Percentiles rank a stretch among this genome's conserved stretches.
These are phyloP conservation scores for Fusarium tanahbumbuense DNA, from an alignment of 2,329 filamentous ascomycete species.

Conservation along the genomic window DNA sequence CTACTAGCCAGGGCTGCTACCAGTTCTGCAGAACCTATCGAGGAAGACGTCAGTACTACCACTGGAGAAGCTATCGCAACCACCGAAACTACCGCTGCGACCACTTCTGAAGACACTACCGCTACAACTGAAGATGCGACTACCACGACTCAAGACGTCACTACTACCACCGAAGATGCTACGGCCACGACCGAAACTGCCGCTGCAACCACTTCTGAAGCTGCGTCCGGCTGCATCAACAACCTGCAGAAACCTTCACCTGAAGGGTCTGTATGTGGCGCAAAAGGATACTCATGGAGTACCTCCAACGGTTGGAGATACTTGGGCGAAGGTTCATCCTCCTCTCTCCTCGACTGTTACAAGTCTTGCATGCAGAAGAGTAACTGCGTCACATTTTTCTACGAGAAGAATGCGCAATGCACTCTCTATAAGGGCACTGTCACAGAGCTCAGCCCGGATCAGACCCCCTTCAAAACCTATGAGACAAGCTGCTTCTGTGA, in stretches of 20 bases:
- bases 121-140: background rate
- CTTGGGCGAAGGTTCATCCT: background rate
- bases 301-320: background rate
- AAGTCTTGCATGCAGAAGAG: background rate
- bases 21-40: background rate
- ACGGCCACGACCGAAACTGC: background rate
- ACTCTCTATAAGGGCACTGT: background rate
- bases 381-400: background rate
- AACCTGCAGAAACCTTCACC: background rate
- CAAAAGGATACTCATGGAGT: accelerated
- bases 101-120: background rate
- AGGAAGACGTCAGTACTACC: background rate
- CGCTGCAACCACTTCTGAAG: background rate
- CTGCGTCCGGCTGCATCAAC: background rate
- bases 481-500: slow-evolving; percentile 14
- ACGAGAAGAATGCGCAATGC: background rate
- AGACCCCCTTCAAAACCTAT: background rate
- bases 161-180: background rate
- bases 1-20: background rate
- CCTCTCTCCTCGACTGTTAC: background rate
- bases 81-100: background rate
- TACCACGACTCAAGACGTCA: background rate
- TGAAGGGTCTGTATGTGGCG: background rate
- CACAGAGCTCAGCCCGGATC: background rate
- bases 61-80: background rate